Percentiles rank a stretch among this genome's conserved stretches.
phyloP scores from a whole-genome alignment of 2,329 filamentous ascomycete genomes.

The Fusarium anguioides region DNA sequence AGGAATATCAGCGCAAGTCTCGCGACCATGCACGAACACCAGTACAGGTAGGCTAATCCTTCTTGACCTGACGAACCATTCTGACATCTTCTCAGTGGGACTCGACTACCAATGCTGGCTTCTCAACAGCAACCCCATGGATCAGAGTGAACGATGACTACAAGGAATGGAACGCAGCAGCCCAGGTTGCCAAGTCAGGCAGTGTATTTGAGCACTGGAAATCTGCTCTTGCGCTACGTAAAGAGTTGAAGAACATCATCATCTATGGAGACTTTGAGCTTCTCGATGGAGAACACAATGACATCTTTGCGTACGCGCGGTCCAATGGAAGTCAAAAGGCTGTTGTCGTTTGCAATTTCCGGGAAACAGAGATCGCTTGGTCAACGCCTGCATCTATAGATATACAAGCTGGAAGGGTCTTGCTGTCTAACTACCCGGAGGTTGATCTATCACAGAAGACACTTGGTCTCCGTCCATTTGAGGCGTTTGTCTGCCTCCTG shows the following conservation, averaged over 20 bases:
- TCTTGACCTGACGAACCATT: rapidly evolving
- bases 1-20: conserved; percentile 30
- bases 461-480: conserved; percentile 12
- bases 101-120: conserved; percentile 24
- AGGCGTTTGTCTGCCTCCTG: conserved; percentile 12
- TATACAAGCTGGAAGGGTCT: conserved; percentile 1
- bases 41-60: conserved; percentile 12
- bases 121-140: conserved; percentile 26
- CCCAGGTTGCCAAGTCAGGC: neutral
- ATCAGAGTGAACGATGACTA: conserved; percentile 37
- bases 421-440: conserved; percentile 13
- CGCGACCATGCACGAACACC: conserved; percentile 30
- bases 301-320: conserved; percentile 31
- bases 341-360: conserved; percentile 22
- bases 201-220: conserved; percentile 36
- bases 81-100: conserved; percentile 23
- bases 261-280: conserved; percentile 37
- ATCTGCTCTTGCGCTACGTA: conserved; percentile 11
- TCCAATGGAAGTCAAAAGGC: conserved; percentile 3
- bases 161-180: conserved; percentile 23
- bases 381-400: neutral
- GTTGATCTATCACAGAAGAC: neutral
- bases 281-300: conserved; percentile 5
- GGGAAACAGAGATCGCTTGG: conserved; percentile 13
- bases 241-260: conserved; percentile 3